Evolutionary conservation across 306 rosid species (phyloP).

Genomic region (Senna tora): DNA sequence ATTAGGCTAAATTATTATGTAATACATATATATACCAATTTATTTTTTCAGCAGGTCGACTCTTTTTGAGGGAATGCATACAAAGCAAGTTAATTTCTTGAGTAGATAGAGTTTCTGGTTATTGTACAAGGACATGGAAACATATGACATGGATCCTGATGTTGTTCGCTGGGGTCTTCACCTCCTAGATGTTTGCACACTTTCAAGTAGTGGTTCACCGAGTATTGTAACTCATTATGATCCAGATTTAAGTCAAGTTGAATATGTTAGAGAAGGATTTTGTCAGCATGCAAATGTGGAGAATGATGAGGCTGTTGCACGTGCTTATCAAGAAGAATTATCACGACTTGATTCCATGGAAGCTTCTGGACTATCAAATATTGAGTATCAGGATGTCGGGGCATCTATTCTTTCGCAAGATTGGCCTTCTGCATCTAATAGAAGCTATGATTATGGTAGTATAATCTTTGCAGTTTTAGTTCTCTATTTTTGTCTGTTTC

Average conservation of each 20-base stretch:
- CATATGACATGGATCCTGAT: conserved; percentile 76
- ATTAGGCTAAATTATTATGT: not conserved
- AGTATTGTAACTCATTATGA: conserved; percentile 59
- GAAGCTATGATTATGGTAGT: conserved; percentile 53
- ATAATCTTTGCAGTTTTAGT: conserved; percentile 8
- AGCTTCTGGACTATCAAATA: conserved; percentile 48
- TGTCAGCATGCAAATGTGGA: conserved; percentile 58
- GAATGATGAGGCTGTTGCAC: conserved; percentile 88
- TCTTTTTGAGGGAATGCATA: conserved; percentile 25
- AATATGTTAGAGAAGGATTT: conserved; percentile 76
- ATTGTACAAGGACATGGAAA: conserved; percentile 43
- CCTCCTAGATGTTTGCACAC: conserved; percentile 80
- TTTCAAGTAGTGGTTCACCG: conserved; percentile 56
- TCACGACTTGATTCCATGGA: conserved; percentile 59
- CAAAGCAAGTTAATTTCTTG: conserved; percentile 37
- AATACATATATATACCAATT: not conserved
- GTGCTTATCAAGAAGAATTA: conserved; percentile 84
- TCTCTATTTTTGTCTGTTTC: conserved; percentile 34
- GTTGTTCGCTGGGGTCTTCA: conserved; percentile 90
- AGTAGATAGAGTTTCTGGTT: conserved; percentile 37
- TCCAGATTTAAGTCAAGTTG: conserved; percentile 63
- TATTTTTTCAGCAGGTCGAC: conserved; percentile 42
- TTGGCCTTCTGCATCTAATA: conserved; percentile 63
- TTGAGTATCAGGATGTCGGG: conserved; percentile 51
- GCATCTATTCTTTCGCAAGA: conserved; percentile 72